phyloP scores from a whole-genome alignment of 805 yeast genomes.

The Huiozyma sinensis region DNA sequence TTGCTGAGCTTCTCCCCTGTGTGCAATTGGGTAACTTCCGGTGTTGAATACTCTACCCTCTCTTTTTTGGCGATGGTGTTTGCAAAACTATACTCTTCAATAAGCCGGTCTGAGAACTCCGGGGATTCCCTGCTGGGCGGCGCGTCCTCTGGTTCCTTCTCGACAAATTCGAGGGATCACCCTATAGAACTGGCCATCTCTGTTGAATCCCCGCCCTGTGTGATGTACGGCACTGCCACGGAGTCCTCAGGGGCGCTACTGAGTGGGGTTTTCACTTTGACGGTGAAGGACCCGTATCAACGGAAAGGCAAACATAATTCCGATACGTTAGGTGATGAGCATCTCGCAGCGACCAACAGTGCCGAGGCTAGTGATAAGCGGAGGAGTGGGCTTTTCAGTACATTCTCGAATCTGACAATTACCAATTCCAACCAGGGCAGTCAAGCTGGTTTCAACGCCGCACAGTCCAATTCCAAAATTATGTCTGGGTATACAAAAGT shows the following conservation, averaged over 20 bases:
- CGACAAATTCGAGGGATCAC: conserved; percentile 3
- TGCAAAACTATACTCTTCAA: conserved; percentile 1
- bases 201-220: conserved; percentile 86
- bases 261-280: conserved; percentile 64
- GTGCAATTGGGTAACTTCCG: no score
- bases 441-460: not conserved
- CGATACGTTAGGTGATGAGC: not conserved
- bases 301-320: not conserved
- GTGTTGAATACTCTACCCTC: not conserved
- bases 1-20: no score
- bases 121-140: not conserved
- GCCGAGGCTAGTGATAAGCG: conserved; percentile 6
- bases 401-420: conserved; percentile 15
- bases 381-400: conserved; percentile 11
- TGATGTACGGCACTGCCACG: conserved; percentile 66
- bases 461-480: conserved; percentile 18
- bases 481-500: conserved; percentile 33
- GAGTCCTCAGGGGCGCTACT: conserved; percentile 81
- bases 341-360: not conserved
- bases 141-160: not conserved
- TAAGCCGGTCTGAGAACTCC: not conserved
- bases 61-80: conserved; percentile 3
- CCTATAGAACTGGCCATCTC: conserved; percentile 44
- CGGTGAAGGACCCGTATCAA: conserved; percentile 30
- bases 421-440: conserved; percentile 1